Evolutionary conservation across 495 filamentous ascomycete genomes (phyloP), one percentile per base, ranked within the genome.

Genomic region (Apiosordaria backusii): DNA sequence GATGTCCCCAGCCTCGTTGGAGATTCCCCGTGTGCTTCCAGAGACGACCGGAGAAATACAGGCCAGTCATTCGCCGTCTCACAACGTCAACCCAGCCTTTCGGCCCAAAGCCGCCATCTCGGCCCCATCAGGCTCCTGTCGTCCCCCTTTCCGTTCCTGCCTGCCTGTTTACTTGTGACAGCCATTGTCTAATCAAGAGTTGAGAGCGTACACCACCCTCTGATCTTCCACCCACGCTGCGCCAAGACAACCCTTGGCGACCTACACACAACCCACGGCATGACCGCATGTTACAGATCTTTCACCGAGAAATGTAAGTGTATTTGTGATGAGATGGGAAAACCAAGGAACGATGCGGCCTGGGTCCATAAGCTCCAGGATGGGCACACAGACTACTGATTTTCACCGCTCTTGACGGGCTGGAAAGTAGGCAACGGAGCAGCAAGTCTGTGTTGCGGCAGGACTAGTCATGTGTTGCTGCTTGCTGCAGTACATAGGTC

Each of bases 131-230:
- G 68, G 74, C 70, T 70, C 55, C 63, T 52, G 67, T 65, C 68
- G 71, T 67, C 67, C 72, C 72, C 74, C 16, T 16, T 61, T 68
- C 71, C 72, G 76, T 78, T 75, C 75, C 75, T 76, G 70, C 68
- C 61, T 66, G 74, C 71, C 70, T 71, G 69, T 80, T 76, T 72
- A 73, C 72, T 66, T 65, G 62, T 29, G 60, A 70, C 62, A 65
- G 70, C 72, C 69, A 79, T 80, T 77, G 77, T 69, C 74, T 69
- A 81, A 80, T 80, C 75, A 80, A 57, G 61, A 60, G 64, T 55
- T 0, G 13, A 23, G 24, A 35, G 71, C 68, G 29, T 75, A 74
- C 76, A 77, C 76, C 76, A 75, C 50, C 67, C 62, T 50, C 59
- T 61, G 63, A 57, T 63, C 57, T 62, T 55, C 64, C 59, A 22